phyloP scores from a whole-genome alignment of 2,329 filamentous ascomycete genomes.

The Apiospora pterosperma region DNA sequence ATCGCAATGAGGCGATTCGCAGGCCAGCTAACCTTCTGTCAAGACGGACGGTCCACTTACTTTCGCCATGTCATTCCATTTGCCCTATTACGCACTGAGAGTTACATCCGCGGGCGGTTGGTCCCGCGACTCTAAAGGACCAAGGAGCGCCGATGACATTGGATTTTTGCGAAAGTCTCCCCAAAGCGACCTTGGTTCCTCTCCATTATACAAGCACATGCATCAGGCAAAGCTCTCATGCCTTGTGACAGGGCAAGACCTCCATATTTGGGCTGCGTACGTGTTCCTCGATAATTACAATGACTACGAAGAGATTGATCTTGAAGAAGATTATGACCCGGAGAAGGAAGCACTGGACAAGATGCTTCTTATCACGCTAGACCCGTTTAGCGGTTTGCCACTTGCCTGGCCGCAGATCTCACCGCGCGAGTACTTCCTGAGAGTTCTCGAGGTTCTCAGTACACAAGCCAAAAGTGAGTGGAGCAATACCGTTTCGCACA shows the following conservation, averaged over 20 bases:
- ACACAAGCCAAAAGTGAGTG: not conserved
- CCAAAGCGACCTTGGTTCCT: not conserved
- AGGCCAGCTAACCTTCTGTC: not conserved
- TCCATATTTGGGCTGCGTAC: not conserved
- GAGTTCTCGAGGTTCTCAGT: not conserved
- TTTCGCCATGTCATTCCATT: not conserved
- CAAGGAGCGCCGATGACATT: not conserved
- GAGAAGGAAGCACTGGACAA: not conserved
- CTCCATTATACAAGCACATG: not conserved
- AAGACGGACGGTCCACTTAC: not conserved
- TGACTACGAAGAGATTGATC: too few species aligned
- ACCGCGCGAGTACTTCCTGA: not conserved
- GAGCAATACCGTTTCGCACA: not conserved
- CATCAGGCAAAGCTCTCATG: not conserved
- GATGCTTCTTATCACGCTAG: not conserved
- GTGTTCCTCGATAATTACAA: not conserved
- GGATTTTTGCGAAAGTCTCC: not conserved
- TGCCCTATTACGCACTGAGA: not conserved
- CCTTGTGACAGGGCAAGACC: not conserved
- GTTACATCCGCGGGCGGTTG: too few species aligned
- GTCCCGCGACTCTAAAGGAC: not conserved
- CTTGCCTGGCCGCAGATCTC: not conserved
- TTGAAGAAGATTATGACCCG: not conserved
- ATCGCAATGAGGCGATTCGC: too few species aligned
- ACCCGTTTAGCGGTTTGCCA: not conserved